Conservation (phyloP, 2,329 filamentous ascomycete genomes). For the Penicillium sp. region DNA sequence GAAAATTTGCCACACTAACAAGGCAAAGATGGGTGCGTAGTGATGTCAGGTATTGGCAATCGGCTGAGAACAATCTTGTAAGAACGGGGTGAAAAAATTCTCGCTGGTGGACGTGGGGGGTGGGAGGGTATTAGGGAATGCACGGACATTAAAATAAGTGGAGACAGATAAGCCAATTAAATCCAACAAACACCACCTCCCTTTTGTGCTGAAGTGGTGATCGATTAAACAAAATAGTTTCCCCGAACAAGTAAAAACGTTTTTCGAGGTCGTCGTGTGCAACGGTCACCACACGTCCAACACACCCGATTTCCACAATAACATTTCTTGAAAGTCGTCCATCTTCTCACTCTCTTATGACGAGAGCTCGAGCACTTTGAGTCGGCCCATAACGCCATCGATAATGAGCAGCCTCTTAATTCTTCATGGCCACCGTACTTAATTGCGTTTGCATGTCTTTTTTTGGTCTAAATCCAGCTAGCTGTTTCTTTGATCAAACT, state of each 20-base stretch:
- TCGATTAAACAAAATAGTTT: background rate
- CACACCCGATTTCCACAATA: background rate
- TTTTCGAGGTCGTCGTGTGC: no score
- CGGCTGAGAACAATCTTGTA: background rate
- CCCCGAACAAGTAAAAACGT: background rate
- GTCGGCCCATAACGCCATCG: background rate
- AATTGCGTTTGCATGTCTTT: slow-evolving; percentile 2
- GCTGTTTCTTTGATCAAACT: background rate
- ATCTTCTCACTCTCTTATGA: slow-evolving; percentile 1
- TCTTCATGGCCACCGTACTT: background rate
- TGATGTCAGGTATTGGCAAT: background rate
- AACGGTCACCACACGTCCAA: slow-evolving; percentile 2
- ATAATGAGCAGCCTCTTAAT: background rate
- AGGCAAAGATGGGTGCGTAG: no score
- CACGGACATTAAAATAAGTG: background rate
- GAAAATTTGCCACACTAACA: background rate
- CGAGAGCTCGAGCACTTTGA: background rate
- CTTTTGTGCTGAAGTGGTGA: background rate
- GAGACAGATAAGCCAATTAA: background rate
- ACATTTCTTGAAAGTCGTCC: background rate
- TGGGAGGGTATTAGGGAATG: background rate
- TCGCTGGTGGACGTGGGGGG: background rate
- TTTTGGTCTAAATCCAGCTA: background rate
- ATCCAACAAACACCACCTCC: background rate
- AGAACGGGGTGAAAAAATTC: background rate